Evolutionary conservation across 176 grass and related monocot species (phyloP).

Genomic region (Poa annua): DNA sequence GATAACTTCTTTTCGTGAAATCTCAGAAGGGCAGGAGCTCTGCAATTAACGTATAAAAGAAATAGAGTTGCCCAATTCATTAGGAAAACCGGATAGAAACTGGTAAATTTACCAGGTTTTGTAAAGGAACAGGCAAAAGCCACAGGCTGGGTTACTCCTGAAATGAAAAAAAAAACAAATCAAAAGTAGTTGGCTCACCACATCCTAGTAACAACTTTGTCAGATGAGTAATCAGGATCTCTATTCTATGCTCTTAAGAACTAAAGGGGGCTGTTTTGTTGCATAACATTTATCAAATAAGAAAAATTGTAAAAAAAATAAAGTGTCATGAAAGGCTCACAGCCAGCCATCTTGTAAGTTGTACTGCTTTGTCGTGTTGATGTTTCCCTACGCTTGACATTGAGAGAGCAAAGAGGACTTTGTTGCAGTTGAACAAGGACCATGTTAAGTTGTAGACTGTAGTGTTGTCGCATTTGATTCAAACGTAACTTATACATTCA

Average conservation of each 20-base stretch:
- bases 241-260: not conserved
- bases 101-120: not conserved
- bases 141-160: not conserved
- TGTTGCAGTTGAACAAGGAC: conserved; percentile 5
- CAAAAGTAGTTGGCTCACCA: not conserved
- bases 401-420: not conserved
- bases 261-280: not conserved
- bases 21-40: not conserved
- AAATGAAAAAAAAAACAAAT: not conserved
- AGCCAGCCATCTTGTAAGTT: not conserved
- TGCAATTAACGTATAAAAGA: not conserved
- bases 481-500: conserved; percentile 3
- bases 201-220: conserved; percentile 8
- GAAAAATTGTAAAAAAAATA: not conserved
- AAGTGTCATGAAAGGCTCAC: not conserved
- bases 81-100: not conserved
- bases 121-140: not conserved
- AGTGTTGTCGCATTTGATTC: not conserved
- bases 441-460: not conserved
- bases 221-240: not conserved
- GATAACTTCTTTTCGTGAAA: conserved; percentile 1
- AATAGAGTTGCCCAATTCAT: not conserved
- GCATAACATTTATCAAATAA: not conserved
- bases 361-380: not conserved
- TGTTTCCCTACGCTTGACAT: not conserved